These are phyloP conservation scores for Oryza glaberrima DNA, from an alignment of 176 grass and related monocot genomes.

Conservation along the genomic window DNA sequence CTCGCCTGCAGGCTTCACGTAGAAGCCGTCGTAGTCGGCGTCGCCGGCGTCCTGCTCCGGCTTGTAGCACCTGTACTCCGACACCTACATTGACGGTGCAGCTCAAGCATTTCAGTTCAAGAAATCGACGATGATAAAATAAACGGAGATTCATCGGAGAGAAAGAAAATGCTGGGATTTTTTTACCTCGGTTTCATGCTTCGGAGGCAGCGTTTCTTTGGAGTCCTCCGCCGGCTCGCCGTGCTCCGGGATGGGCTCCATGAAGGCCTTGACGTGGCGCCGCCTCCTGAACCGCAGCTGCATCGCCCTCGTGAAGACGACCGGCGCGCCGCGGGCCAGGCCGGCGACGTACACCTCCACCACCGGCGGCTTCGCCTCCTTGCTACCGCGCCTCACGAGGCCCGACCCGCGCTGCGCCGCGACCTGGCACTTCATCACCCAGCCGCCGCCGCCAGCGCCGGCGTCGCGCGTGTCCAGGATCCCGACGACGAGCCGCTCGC, in stretches of 20 bases:
- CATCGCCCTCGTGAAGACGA: constrained; percentile 73
- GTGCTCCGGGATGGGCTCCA: constrained; percentile 70
- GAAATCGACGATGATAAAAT: not conserved
- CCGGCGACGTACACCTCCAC: constrained; percentile 81
- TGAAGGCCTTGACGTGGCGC: constrained; percentile 32
- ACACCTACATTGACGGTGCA: constrained; percentile 31
- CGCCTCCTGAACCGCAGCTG: constrained; percentile 48
- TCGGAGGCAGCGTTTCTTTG: constrained; percentile 6
- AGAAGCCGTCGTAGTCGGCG: constrained; percentile 33
- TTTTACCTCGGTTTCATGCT: constrained; percentile 27
- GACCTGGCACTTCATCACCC: constrained; percentile 64
- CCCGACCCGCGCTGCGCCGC: constrained; percentile 36
- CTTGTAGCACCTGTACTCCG: constrained; percentile 65
- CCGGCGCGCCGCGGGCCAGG: constrained; percentile 54
- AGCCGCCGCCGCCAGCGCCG: not conserved
- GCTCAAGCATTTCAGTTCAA: not conserved
- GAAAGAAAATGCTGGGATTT: not conserved
- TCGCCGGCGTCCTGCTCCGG: constrained; percentile 44
- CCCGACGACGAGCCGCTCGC: constrained; percentile 59
- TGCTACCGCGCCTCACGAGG: constrained; percentile 33
- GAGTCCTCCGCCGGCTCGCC: constrained; percentile 39
- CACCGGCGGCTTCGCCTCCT: constrained; percentile 27
- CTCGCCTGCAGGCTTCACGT: constrained; percentile 24
- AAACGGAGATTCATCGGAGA: not conserved
- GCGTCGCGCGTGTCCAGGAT: constrained; percentile 57